Evolutionary conservation across 768 basidiomycete genomes (phyloP), one percentile per base, ranked within the genome.

Genomic region (Boletus rubroflammeus): DNA sequence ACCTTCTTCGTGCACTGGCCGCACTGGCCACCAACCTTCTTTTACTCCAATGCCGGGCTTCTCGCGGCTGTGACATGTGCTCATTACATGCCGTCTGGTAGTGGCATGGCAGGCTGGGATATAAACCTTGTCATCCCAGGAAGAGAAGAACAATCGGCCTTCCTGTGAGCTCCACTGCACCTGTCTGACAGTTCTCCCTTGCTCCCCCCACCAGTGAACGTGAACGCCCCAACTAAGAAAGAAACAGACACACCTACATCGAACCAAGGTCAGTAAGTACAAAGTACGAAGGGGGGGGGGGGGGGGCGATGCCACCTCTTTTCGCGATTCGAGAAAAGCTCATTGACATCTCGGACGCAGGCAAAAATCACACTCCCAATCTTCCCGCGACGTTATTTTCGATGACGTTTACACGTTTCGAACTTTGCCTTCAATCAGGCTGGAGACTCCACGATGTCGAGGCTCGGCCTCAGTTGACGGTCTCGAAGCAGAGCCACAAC

Each of bases 331-430:
- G n/a, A 21, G 25, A 39, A 28, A 28, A 6, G 10, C 45, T 19
- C 14, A 23, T 21, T 63, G 35, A 62, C 62, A 15, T 5, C 10
- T 26, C 14, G 6, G 6, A 32, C 15, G 13, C 44, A 61, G 50
- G 42, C 19, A 32, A 31, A 29, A 10, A 19, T 34, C 32, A 39
- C 19, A 41, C 28, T 6, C 15, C 21, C 34, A 23, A 23, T 39
- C 9, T 44, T 44, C 36, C 42, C 44, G 31, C 46, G 34, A 47
- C 52, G 28, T 23, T 54, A 25, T 41, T 31, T 3, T 28, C 43
- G 21, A 65, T 65, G 64, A 26, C 55, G 28, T 64, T 65, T n/a
- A 58, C 64, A 54, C 64, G 58, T 53, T 65, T 67, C 44, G 64
- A 65, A 40, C 62, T 67, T 15, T 56, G 55, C 47, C 55, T 51